Conservation (phyloP, 768 basidiomycete genomes). For the Pleurotus giganteus region DNA sequence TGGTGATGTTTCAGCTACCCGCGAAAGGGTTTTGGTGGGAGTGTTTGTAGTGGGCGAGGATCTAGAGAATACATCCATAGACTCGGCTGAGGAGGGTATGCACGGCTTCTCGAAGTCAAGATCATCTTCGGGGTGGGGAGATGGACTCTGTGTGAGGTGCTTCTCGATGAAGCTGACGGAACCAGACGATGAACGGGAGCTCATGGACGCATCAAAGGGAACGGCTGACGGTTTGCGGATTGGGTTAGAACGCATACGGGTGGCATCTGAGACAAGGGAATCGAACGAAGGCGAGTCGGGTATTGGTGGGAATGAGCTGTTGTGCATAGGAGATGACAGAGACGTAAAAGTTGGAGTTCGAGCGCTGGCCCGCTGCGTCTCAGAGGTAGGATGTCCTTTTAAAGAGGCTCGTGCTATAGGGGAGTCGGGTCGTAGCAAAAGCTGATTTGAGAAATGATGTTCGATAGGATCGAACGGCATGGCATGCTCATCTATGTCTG, state of each 20-base stretch:
- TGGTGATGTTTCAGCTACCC: background rate
- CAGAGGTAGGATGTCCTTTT: background rate
- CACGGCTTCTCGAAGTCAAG: background rate
- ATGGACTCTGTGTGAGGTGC: slow-evolving; percentile 1
- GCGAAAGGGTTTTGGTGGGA: too few species aligned
- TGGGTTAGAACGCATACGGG: background rate
- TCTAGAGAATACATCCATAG: too few species aligned
- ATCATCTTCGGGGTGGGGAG: background rate
- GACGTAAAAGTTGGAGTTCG: slow-evolving; percentile 20
- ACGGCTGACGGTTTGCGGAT: background rate
- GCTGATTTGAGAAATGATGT: too few species aligned
- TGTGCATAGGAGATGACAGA: slow-evolving; percentile 19
- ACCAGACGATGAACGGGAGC: slow-evolving; percentile 1
- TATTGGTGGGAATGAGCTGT: slow-evolving; percentile 15
- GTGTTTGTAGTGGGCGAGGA: too few species aligned
- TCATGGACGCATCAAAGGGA: background rate
- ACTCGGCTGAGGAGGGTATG: too few species aligned
- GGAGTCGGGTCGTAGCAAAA: too few species aligned
- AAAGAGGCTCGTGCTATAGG: background rate
- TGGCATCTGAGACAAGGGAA: slow-evolving; percentile 1
- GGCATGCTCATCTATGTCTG: background rate
- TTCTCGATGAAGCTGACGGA: slow-evolving; percentile 1
- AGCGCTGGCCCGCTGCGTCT: background rate
- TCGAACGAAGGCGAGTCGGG: slow-evolving; percentile 24
- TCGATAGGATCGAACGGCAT: too few species aligned